These are phyloP conservation scores for Epichloe amarillans DNA, from an alignment of 2,329 filamentous ascomycete species.

Conservation along the genomic window DNA sequence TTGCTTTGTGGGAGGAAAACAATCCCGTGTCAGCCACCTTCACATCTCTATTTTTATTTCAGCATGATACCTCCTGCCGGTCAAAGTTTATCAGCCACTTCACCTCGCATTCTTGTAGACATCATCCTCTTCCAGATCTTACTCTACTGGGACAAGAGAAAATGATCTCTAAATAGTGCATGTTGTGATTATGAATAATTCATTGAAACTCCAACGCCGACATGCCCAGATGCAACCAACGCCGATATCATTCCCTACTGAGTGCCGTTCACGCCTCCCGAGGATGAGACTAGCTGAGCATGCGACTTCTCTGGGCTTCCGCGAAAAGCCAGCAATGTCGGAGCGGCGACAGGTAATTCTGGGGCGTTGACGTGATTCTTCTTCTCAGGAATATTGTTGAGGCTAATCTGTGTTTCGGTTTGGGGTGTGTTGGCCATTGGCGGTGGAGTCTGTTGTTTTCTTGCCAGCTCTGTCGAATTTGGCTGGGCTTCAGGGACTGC, in stretches of 20 bases:
- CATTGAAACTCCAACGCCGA: constrained; percentile 5
- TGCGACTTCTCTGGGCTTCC: constrained; percentile 47
- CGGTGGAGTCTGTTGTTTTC: not conserved
- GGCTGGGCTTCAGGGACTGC: constrained; percentile 1
- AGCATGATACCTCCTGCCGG: not conserved
- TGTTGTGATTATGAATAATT: not conserved
- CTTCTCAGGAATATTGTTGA: constrained; percentile 8
- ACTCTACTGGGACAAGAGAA: not conserved
- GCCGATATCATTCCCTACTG: constrained; percentile 13
- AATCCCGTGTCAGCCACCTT: not conserved
- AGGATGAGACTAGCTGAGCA: constrained; percentile 16
- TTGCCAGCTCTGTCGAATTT: not conserved
- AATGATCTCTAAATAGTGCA: not conserved
- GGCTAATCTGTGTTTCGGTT: constrained; percentile 1
- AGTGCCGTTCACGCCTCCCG: constrained; percentile 18
- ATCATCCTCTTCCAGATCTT: not conserved
- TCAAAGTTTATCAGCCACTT: too few species aligned
- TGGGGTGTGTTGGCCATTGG: not conserved
- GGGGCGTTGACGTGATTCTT: constrained; percentile 3
- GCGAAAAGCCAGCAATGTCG: constrained; percentile 42
- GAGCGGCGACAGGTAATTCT: constrained; percentile 20
- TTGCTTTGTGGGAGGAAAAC: not conserved
- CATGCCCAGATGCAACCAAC: constrained; percentile 3
- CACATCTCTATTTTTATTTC: not conserved
- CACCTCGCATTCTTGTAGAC: not conserved